phyloP scores from a whole-genome alignment of 495 filamentous ascomycete species.

The Aspergillus avenaceus region DNA sequence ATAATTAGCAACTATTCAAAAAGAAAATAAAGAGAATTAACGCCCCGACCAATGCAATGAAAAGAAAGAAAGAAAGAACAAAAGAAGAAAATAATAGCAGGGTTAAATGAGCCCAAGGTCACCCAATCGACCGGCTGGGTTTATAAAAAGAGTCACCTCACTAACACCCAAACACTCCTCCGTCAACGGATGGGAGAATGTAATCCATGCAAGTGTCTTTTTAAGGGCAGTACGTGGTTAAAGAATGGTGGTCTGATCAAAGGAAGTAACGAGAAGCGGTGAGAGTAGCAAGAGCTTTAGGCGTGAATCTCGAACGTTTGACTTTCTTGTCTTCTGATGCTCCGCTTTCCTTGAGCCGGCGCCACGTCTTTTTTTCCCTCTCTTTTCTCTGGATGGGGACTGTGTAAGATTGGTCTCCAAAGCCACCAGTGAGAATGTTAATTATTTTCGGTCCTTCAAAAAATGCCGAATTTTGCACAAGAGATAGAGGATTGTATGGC shows the following conservation, averaged over 20 bases:
- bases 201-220: background rate
- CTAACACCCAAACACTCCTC: background rate
- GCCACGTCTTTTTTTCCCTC: background rate
- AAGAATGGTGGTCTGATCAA: slow-evolving; percentile 1
- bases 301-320: background rate
- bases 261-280: background rate
- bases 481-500: too few relatives aligned
- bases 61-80: background rate
- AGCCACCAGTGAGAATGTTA: background rate
- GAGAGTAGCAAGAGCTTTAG: background rate
- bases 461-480: too few relatives aligned
- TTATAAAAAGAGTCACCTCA: background rate
- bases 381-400: background rate
- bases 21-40: too few relatives aligned
- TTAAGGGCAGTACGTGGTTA: background rate
- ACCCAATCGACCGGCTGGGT: background rate
- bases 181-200: background rate
- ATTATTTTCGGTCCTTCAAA: background rate
- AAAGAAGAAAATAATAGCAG: background rate
- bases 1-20: too few relatives aligned
- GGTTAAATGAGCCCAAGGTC: background rate
- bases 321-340: background rate
- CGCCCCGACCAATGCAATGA: background rate
- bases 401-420: background rate
- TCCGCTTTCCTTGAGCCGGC: background rate